Percentiles rank a stretch among this genome's conserved stretches.
Conservation (phyloP, 495 filamentous ascomycete species). For the Symbiotaphrina buchneri region DNA sequence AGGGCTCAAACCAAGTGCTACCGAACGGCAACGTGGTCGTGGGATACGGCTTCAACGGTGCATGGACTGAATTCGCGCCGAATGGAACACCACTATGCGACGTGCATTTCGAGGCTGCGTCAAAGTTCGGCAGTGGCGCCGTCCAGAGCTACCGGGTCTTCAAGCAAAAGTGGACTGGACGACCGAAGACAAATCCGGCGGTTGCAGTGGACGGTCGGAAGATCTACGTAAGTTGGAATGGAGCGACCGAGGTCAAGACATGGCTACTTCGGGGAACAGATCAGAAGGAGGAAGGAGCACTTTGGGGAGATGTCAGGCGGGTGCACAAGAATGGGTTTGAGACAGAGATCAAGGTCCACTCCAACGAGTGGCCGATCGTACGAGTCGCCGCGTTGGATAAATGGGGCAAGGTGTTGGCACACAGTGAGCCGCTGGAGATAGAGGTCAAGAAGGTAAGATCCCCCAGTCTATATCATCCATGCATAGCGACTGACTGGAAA, state of each 20-base stretch:
- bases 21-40: constrained; percentile 22
- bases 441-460: no score
- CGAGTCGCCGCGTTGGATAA: no score
- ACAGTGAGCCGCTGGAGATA: no score
- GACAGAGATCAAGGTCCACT: no score
- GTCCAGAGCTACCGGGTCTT: constrained; percentile 10
- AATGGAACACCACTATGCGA: constrained; percentile 8
- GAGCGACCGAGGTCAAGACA: constrained; percentile 20
- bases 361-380: no score
- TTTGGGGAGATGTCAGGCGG: no score
- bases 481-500: no score
- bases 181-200: constrained; percentile 6
- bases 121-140: constrained; percentile 2
- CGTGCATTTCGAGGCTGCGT: constrained; percentile 7
- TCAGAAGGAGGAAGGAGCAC: no score
- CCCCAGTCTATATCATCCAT: no score
- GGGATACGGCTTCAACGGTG: constrained; percentile 23
- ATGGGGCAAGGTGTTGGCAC: no score
- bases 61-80: constrained; percentile 21
- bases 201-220: constrained; percentile 13
- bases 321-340: no score
- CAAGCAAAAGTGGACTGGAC: constrained; percentile 8
- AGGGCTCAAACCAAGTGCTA: constrained; percentile 23
- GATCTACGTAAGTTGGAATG: constrained; percentile 21
- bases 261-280: no score